phyloP scores from a whole-genome alignment of 2,329 filamentous ascomycete genomes.

The Pezicula radicicola region DNA sequence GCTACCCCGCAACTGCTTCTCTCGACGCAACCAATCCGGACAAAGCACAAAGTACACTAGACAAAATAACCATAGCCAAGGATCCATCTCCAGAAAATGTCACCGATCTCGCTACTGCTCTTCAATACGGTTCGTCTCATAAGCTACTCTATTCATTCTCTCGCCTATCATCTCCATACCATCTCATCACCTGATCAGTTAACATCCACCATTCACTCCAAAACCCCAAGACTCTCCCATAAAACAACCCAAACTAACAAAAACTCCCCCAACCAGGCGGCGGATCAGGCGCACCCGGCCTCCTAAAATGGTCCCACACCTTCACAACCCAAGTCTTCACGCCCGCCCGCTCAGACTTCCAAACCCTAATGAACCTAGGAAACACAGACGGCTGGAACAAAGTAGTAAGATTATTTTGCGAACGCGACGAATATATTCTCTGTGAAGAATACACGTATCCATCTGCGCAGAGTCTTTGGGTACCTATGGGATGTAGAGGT shows the following conservation, averaged over 20 bases:
- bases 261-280: constrained; percentile 1
- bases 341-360: neutral
- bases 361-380: constrained; percentile 25
- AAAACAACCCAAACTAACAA: neutral
- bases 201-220: no score
- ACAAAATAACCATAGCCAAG: neutral
- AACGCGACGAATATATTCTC: constrained; percentile 26
- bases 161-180: no score
- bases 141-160: no score
- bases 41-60: neutral
- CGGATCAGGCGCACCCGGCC: constrained; percentile 2
- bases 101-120: neutral
- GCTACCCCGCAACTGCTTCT: neutral
- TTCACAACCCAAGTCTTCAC: constrained; percentile 10
- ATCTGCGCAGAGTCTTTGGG: constrained; percentile 28
- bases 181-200: no score
- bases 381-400: constrained; percentile 32
- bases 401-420: constrained; percentile 26
- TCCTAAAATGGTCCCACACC: constrained; percentile 7
- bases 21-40: neutral
- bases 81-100: neutral
- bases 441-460: constrained; percentile 30
- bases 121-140: neutral
- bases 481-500: constrained; percentile 23
- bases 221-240: no score